A percentile compares a stretch with the other conserved stretches of the same genome.
Conservation (phyloP, 116 monocot genomes). For the Posidonia oceanica region DNA sequence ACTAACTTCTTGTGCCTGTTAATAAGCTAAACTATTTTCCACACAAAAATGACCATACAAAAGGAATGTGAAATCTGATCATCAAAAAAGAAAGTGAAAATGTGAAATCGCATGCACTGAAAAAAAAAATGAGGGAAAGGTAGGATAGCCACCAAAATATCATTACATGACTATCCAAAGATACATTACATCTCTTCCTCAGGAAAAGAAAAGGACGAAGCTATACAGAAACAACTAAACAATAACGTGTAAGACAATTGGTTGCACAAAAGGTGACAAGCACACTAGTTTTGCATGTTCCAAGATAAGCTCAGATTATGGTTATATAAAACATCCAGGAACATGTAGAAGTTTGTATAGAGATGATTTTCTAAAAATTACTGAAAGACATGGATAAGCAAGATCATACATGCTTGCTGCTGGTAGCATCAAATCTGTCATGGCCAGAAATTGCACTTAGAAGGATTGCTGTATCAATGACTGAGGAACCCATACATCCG, state of each 20-base stretch:
- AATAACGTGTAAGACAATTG: too few species aligned
- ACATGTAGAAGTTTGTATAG: too few species aligned
- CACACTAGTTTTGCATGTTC: neutral
- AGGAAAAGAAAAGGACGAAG: too few species aligned
- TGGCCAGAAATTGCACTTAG: conserved; percentile 74
- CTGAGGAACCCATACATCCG: conserved; percentile 81
- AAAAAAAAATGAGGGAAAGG: neutral
- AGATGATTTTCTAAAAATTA: too few species aligned
- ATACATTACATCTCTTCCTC: neutral
- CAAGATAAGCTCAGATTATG: neutral
- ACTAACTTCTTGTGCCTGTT: too few species aligned
- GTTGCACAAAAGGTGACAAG: neutral
- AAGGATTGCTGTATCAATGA: conserved; percentile 66
- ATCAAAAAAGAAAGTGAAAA: too few species aligned
- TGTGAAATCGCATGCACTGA: too few species aligned
- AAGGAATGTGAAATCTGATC: too few species aligned
- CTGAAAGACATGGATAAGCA: too few species aligned
- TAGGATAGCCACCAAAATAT: neutral
- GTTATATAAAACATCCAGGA: neutral
- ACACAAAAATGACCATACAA: too few species aligned
- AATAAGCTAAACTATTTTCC: too few species aligned
- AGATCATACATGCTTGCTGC: conserved; percentile 54
- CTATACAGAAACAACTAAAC: too few species aligned
- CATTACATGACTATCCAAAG: neutral
- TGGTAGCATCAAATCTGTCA: conserved; percentile 83